Base-by-base conservation (phyloP, 202 grass and related monocot species). In the Bolboschoenoplectus hybrid region DNA sequence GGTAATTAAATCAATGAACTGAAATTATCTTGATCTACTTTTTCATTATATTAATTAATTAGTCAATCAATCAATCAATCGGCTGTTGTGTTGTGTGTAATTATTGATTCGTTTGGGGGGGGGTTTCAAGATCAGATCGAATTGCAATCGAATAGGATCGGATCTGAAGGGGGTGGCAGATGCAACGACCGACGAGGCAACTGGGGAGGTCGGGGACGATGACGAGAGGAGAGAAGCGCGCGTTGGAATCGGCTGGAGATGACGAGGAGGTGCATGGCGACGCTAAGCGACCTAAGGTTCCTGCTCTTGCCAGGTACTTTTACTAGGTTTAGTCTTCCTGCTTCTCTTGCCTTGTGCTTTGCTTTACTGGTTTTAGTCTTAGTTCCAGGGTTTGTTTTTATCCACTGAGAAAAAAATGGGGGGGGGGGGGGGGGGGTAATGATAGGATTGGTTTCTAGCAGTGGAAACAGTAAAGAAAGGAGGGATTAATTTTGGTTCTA, bases 221-320 rank as follows among this genome's bases (percentile, higher is more conserved):
- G 88, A 58, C 78, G 6, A 74, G 79, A 44, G 88, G 82, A 49
- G 82, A 86, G 85, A 97, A 95, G 90, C 91, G 92, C 36, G 91
- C 78, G 17, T 88, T 97, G 56, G 88, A 97, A 76, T 84, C 78
- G 32, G 74, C 75, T 8, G 88, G 84, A 63, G 86, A 61, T 1
- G 86, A 83, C 62, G 89, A 52, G 50, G 89, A 86, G 9, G 81
- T 76, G 80, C 89, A 91, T 19, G 88, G 70, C 17, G 87, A 86
- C n/a, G 69, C 88, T 10, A 95, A 97, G 82, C 91, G 92, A 20
- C 88, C 89, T 51, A 92, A 85, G 52, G 95, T 97, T 60, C 95
- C 92, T 2, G 91, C 88, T 3, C 91, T 97, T 10, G 93, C 91
- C 51, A 95, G 93, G 95, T 97, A 84, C 14, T 76, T 81, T 44